Evolutionary conservation across 2,329 filamentous ascomycete genomes (phyloP), one percentile per base, ranked within the genome.

Genomic region (Karstenula rhodostoma): DNA sequence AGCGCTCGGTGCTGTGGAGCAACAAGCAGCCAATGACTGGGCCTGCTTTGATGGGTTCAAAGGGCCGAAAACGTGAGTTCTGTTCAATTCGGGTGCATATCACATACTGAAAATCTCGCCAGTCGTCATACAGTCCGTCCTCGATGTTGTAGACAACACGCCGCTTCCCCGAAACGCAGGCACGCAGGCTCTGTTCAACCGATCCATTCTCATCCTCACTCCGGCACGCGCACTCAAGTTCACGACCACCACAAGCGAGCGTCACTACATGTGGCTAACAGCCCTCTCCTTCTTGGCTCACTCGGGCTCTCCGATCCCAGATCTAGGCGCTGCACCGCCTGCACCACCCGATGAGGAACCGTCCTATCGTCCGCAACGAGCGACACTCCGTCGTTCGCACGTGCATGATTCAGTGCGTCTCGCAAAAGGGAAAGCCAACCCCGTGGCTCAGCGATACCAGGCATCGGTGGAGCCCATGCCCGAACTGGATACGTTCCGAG

Each of bases 111-210:
- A 63, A 57, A 35, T 8, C 2, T 19, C 19, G 33, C 23, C 52
- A 97, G 94, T 99, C 71, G 87, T 86, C 10, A 97, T 99, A 66
- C 94, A 98, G 82, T 97, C 95, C 10, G 95, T 99, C 4, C 85
- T 99, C 32, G 95, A 99, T 72, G 95, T 99, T 65, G 96, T 96
- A 78, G 95, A 99, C 70, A 93, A 95, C 72, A 96, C 95, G 63
- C 87, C 92, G 7, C 77, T 92, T 42, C 94, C 94, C 1, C 95
- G 90, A 76, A 90, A 90, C 56, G 80, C 84, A 43, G 79, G 77
- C 22, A 66, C 78, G 4, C 76, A 83, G 42, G 77, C 82, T 23
- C 81, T 93, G 10, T 98, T 97, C 81, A 93, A 96, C 78, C 89
- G 95, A 55, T 98, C 95, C 0, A 98, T 99, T 68, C 81, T 99